Base-by-base conservation (phyloP, 1,284 basidiomycete species). In the Ganoderma sinense region DNA sequence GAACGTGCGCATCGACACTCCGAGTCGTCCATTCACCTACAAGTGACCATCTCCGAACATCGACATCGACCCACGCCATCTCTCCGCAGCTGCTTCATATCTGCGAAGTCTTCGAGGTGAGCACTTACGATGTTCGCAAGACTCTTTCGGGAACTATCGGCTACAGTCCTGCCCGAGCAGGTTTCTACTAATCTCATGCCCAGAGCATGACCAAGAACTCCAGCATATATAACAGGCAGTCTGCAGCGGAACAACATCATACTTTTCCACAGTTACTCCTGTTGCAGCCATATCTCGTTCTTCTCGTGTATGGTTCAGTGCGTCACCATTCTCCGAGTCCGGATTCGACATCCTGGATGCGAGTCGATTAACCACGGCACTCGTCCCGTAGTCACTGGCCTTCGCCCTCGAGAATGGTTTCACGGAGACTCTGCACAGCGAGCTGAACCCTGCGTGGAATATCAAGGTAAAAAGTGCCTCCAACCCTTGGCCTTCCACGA, bases 381-480 rank as follows among this genome's bases (percentile, higher is more conserved):
- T 10, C 40, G 18, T 23, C 7, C 1, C 4, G 51, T 53, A 80
- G 80, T 81, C 60, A 80, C 80, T 3, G 78, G 80, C 3, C 11
- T 77, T 82, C 60, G 80, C 80, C 26, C 76, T 69, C 48, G 69
- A 71, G 10, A 73, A 84, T 71, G 81, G 76, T 1, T 77, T 81
- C 70, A 82, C 78, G 39, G 74, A 78, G 58, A 67, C 80, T 1
- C 73, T 78, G 23, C 69, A 71, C 5, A 73, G 75, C 48, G 76
- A 78, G 58, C 70, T 83, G 74, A 43, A 75, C 71, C 74, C 78
- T 62, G 62, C 70, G 66, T 74, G 80, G 79, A 75, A 81, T 75
- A 79, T 82, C 78, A 67, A 78, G 74, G 72, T 79, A 71, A 74
- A 48, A 20, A 2, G 3, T 6, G 23, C n/a, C 45, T 23, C 20